Evolutionary conservation across 495 filamentous ascomycete genomes (phyloP).

Genomic region (Lepidopterella palustris): DNA sequence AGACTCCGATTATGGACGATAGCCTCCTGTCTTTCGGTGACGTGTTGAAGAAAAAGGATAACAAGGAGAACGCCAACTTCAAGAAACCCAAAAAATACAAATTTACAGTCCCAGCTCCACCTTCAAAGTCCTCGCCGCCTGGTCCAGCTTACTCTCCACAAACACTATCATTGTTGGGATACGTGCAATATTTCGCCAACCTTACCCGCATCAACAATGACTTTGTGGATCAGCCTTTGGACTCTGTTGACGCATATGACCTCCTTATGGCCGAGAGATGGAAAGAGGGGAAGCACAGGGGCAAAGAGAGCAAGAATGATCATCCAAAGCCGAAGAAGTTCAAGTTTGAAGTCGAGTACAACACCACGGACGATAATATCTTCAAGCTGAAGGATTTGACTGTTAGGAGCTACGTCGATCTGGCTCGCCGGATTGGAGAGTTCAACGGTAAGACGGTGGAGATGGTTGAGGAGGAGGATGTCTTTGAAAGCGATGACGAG

Average conservation of each 20-base stretch:
- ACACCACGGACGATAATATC: slow-evolving; percentile 64
- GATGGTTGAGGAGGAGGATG: slow-evolving; percentile 20
- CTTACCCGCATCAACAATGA: slow-evolving; percentile 78
- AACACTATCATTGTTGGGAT: slow-evolving; percentile 64
- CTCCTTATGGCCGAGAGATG: slow-evolving; percentile 46
- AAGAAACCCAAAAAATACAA: slow-evolving; percentile 50
- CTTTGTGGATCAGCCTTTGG: slow-evolving; percentile 27
- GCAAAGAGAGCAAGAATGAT: slow-evolving; percentile 25
- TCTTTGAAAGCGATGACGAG: slow-evolving; percentile 9
- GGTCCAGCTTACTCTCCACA: slow-evolving; percentile 92
- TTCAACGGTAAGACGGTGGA: slow-evolving; percentile 1
- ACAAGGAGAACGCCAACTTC: slow-evolving; percentile 6
- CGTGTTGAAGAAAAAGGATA: slow-evolving; percentile 1
- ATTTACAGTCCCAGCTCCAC: slow-evolving; percentile 62
- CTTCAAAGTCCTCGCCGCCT: slow-evolving; percentile 65
- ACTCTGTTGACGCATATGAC: slow-evolving; percentile 19
- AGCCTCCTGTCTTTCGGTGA: slow-evolving; percentile 5
- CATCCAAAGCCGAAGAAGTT: slow-evolving; percentile 57
- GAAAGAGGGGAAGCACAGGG: slow-evolving; percentile 47
- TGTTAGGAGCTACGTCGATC: slow-evolving; percentile 67
- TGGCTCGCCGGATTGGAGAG: slow-evolving; percentile 71
- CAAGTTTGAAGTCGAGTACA: slow-evolving; percentile 78
- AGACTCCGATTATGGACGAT: neutral
- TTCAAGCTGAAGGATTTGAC: slow-evolving; percentile 80
- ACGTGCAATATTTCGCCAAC: slow-evolving; percentile 90